Evolutionary conservation across 208 protist species (phyloP).

Genomic region (Leishmania guyanensis): DNA sequence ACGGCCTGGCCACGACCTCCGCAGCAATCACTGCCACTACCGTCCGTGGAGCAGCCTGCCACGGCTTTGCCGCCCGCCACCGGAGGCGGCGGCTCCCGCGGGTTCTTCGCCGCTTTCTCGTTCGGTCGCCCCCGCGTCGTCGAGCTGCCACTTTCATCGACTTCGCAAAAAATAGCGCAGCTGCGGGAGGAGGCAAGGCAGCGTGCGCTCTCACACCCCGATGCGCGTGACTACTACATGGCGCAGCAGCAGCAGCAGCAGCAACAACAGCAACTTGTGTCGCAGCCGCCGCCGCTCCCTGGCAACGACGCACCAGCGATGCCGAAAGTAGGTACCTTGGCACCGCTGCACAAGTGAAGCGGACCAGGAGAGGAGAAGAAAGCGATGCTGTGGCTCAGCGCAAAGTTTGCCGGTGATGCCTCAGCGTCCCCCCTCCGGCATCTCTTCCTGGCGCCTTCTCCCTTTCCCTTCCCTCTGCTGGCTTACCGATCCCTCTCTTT

Average conservation of each 20-base stretch:
- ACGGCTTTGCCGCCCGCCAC: not conserved
- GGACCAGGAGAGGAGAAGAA: not conserved
- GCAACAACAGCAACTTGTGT: not conserved
- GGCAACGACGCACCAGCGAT: not conserved
- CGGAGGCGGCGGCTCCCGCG: not conserved
- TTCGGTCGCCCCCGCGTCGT: constrained; percentile 11
- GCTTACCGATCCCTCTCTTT: not conserved
- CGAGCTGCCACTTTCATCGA: constrained; percentile 6
- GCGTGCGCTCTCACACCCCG: constrained; percentile 25
- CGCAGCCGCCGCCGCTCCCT: not conserved
- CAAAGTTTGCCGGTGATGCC: not conserved
- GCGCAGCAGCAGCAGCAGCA: constrained; percentile 4
- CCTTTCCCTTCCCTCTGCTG: not conserved
- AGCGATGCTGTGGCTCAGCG: not conserved
- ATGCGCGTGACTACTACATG: constrained; percentile 23
- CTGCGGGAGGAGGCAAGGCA: constrained; percentile 15
- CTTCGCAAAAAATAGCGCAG: not conserved
- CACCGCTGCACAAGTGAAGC: not conserved
- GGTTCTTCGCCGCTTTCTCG: constrained; percentile 18
- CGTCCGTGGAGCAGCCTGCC: not conserved
- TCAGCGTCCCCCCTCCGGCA: not conserved
- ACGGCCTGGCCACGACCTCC: not conserved
- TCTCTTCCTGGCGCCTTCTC: not conserved
- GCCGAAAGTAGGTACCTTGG: not conserved
- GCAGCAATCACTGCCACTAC: not conserved